These are phyloP conservation scores for Cucumis melo DNA, from an alignment of 306 rosid species.

Conservation along the genomic window DNA sequence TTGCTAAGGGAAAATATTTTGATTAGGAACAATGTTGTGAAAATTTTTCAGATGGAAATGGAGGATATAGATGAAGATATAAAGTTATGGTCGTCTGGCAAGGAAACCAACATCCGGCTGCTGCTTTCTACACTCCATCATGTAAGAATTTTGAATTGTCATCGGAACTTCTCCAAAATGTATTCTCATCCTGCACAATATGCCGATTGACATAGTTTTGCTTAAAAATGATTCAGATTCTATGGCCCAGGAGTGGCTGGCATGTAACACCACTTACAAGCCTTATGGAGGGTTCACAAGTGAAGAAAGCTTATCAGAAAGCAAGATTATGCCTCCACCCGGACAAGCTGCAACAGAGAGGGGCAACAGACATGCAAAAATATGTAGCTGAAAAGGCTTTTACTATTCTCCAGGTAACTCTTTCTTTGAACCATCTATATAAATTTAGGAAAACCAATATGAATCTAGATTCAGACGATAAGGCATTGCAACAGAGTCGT, in stretches of 20 bases:
- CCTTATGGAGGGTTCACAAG: constrained; percentile 51
- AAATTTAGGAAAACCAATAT: not conserved
- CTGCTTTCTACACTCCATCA: constrained; percentile 71
- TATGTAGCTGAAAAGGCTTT: constrained; percentile 59
- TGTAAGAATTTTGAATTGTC: constrained; percentile 19
- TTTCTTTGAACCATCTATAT: not conserved
- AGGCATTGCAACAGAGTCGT: not conserved
- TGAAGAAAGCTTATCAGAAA: constrained; percentile 77
- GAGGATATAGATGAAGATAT: constrained; percentile 55
- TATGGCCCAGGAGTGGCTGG: constrained; percentile 80
- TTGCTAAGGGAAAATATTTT: not conserved
- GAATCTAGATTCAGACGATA: not conserved
- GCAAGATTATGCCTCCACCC: constrained; percentile 88
- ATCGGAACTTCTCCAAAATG: not conserved
- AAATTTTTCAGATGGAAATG: constrained; percentile 25
- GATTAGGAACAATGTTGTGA: not conserved
- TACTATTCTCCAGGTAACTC: constrained; percentile 60
- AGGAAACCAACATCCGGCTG: constrained; percentile 55
- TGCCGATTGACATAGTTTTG: not conserved
- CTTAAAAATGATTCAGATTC: constrained; percentile 29
- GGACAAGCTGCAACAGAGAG: constrained; percentile 85
- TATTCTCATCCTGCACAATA: not conserved
- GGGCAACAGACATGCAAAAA: constrained; percentile 61
- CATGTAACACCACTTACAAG: constrained; percentile 35
- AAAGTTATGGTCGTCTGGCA: constrained; percentile 77